Percentiles rank a stretch among this genome's conserved stretches.
These are phyloP conservation scores for Venturia asperata DNA, from an alignment of 2,329 filamentous ascomycete genomes.

Conservation along the genomic window DNA sequence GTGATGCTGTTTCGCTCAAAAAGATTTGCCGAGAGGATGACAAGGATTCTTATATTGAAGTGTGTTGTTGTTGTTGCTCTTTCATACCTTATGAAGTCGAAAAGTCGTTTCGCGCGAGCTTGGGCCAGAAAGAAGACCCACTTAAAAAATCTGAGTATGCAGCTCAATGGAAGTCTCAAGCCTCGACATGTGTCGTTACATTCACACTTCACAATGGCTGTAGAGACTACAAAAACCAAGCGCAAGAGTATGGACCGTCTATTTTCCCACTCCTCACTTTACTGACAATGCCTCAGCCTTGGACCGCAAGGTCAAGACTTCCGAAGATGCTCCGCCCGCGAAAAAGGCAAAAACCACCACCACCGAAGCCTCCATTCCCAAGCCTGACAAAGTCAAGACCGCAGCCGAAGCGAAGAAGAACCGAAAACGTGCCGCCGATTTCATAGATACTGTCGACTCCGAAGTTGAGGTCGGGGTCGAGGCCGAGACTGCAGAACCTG, in stretches of 20 bases:
- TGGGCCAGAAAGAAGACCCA: neutral
- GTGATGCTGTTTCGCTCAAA: too few species aligned
- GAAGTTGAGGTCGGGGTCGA: slow-evolving; percentile 23
- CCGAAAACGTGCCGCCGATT: slow-evolving; percentile 33
- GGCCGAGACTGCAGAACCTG: slow-evolving; percentile 24
- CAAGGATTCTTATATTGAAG: too few species aligned
- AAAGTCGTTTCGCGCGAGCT: neutral
- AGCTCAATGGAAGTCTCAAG: too few species aligned
- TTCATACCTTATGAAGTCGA: too few species aligned
- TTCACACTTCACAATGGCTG: neutral
- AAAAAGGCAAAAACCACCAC: slow-evolving; percentile 24
- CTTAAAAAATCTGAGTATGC: neutral
- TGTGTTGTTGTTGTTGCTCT: neutral
- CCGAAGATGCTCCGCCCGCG: slow-evolving; percentile 21
- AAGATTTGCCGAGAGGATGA: too few species aligned
- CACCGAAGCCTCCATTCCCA: slow-evolving; percentile 16
- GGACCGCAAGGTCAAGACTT: slow-evolving; percentile 18
- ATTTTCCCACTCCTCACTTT: neutral
- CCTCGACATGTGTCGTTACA: neutral
- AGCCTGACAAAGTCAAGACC: slow-evolving; percentile 24
- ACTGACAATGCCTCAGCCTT: slow-evolving; percentile 21
- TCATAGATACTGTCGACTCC: slow-evolving; percentile 26
- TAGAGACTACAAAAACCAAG: slow-evolving; percentile 22
- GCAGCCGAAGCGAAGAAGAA: slow-evolving; percentile 20
- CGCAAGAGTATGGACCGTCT: slow-evolving; percentile 41